phyloP scores from a whole-genome alignment of 208 protist genomes.

The Borovskyia barvae region DNA sequence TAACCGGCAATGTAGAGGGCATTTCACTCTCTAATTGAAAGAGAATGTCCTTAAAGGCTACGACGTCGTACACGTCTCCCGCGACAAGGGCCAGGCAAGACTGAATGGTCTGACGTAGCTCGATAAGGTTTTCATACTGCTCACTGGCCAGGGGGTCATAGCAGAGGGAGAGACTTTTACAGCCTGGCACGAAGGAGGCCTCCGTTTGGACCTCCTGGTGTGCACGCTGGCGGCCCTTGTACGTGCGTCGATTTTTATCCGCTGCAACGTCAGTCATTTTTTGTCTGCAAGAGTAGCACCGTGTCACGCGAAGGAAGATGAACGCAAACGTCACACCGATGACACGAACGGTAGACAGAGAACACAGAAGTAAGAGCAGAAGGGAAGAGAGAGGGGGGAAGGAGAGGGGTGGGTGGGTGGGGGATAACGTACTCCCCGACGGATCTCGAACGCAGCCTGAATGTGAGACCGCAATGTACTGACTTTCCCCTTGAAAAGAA shows the following conservation, averaged over 20 bases:
- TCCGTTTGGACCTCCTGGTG: slow-evolving; percentile 79
- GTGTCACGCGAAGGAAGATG: background rate
- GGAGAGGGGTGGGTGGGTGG: no score
- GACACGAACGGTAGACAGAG: no score
- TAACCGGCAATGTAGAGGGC: slow-evolving; percentile 68
- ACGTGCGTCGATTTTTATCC: slow-evolving; percentile 14
- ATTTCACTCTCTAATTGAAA: slow-evolving; percentile 78
- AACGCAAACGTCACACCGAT: no score
- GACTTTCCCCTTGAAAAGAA: no score
- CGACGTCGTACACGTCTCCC: slow-evolving; percentile 82
- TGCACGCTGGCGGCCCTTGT: slow-evolving; percentile 22
- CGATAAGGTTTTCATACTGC: slow-evolving; percentile 68
- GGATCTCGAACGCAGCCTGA: no score
- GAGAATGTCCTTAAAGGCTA: slow-evolving; percentile 88
- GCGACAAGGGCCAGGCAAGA: slow-evolving; percentile 66
- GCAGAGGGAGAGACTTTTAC: slow-evolving; percentile 36
- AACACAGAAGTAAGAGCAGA: no score
- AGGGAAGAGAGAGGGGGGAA: no score
- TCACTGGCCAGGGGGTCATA: slow-evolving; percentile 69
- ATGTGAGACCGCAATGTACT: no score
- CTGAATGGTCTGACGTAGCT: slow-evolving; percentile 73
- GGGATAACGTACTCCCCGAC: no score
- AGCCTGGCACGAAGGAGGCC: slow-evolving; percentile 63
- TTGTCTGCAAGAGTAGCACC: background rate
- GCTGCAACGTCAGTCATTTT: slow-evolving; percentile 2